phyloP scores from a whole-genome alignment of 352 stramenopile genomes.

The Globisporangium paroecandrum region DNA sequence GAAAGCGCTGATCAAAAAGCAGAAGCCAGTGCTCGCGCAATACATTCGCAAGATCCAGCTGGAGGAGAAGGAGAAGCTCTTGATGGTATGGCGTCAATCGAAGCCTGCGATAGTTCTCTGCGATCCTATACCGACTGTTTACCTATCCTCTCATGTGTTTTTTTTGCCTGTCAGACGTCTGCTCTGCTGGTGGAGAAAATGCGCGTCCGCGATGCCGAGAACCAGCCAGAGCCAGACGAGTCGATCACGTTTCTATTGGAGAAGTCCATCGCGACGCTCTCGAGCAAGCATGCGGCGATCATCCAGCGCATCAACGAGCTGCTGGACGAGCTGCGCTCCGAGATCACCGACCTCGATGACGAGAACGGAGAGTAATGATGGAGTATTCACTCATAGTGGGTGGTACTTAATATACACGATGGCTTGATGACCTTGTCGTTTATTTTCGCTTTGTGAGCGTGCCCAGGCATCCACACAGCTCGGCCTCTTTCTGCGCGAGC shows the following conservation, averaged over 20 bases:
- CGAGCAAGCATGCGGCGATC: slow-evolving; percentile 51
- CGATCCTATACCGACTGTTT: background rate
- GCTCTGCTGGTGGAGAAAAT: slow-evolving; percentile 81
- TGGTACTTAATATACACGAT: too few species aligned
- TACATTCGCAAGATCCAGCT: slow-evolving; percentile 69
- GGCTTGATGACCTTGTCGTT: background rate
- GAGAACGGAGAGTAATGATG: slow-evolving; percentile 10
- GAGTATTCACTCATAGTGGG: too few species aligned
- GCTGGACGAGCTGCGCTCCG: slow-evolving; percentile 58
- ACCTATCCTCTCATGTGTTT: background rate
- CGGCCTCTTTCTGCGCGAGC: slow-evolving; percentile 46
- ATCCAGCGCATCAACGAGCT: slow-evolving; percentile 79
- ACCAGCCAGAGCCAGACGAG: slow-evolving; percentile 38
- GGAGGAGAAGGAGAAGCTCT: slow-evolving; percentile 82
- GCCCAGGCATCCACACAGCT: slow-evolving; percentile 51
- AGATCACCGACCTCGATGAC: slow-evolving; percentile 49
- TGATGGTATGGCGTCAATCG: slow-evolving; percentile 34
- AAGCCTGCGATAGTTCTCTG: background rate
- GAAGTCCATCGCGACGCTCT: slow-evolving; percentile 54
- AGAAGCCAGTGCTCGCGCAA: slow-evolving; percentile 40
- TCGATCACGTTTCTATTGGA: slow-evolving; percentile 52
- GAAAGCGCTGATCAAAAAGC: slow-evolving; percentile 27
- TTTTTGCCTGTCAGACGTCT: slow-evolving; percentile 45
- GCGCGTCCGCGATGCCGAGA: slow-evolving; percentile 43
- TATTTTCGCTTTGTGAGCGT: slow-evolving; percentile 34